phyloP scores from a whole-genome alignment of 2,329 filamentous ascomycete genomes.

The Talaromyces pinophilus region DNA sequence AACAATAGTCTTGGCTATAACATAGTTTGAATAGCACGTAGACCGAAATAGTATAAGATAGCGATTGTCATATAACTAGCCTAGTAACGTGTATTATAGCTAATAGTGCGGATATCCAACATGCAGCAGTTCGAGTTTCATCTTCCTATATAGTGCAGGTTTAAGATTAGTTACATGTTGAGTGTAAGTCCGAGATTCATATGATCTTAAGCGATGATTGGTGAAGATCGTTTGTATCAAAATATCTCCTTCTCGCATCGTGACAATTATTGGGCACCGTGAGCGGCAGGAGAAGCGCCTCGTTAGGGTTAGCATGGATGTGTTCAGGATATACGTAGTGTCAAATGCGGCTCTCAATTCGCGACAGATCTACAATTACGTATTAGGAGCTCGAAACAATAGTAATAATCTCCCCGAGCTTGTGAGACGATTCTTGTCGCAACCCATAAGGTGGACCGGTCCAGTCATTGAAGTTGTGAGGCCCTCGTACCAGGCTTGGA shows the following conservation, averaged over 20 bases:
- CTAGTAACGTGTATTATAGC: neutral
- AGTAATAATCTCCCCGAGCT: neutral
- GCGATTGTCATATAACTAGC: neutral
- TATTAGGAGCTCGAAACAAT: neutral
- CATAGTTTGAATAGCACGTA: neutral
- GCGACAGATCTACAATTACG: neutral
- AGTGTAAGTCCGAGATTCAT: neutral
- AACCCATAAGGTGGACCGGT: too few species aligned
- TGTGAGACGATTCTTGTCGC: neutral
- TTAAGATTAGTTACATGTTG: neutral
- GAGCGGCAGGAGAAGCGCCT: neutral
- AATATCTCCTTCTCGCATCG: neutral
- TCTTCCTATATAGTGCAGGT: neutral
- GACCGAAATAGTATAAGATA: too few species aligned
- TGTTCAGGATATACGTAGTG: neutral
- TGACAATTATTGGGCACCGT: too few species aligned
- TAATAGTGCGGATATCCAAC: neutral
- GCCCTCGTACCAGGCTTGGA: neutral
- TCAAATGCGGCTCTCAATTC: neutral
- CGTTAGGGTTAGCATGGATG: neutral
- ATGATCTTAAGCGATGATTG: neutral
- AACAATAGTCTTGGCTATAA: neutral
- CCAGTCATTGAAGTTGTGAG: too few species aligned
- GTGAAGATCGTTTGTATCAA: neutral
- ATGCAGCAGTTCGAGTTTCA: neutral